Percentiles rank a stretch among this genome's conserved stretches.
These are phyloP conservation scores for Rhizophagus clarus DNA, from an alignment of 192 early-diverging fungal species.

Conservation along the genomic window DNA sequence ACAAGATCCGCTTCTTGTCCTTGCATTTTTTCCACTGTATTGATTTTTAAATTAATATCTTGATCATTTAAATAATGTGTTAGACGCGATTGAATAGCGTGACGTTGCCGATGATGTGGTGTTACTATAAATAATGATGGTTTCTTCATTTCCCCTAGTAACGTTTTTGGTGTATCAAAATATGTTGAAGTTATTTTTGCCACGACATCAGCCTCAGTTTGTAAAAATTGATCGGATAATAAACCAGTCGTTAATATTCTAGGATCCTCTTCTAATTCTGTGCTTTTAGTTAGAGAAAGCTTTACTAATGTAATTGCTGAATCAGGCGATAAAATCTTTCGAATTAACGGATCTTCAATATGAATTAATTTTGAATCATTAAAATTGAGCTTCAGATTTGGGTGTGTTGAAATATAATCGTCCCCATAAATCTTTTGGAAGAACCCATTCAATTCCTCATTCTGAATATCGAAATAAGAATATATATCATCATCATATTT, in stretches of 20 bases:
- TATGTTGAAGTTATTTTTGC: slow-evolving; percentile 42
- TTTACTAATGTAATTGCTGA: slow-evolving; percentile 43
- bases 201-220: slow-evolving; percentile 43
- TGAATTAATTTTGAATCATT: slow-evolving; percentile 5
- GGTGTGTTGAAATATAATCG: slow-evolving; percentile 36
- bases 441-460: slow-evolving; percentile 49
- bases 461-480: slow-evolving; percentile 35
- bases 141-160: slow-evolving; percentile 24
- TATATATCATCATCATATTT: too few relatives aligned
- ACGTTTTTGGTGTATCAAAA: slow-evolving; percentile 26
- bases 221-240: slow-evolving; percentile 22
- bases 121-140: slow-evolving; percentile 43
- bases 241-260: not conserved
- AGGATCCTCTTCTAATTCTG: not conserved
- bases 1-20: slow-evolving; percentile 63
- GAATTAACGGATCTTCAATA: slow-evolving; percentile 33
- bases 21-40: slow-evolving; percentile 59
- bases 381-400: slow-evolving; percentile 12
- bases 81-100: slow-evolving; percentile 34
- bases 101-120: slow-evolving; percentile 52
- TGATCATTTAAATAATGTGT: slow-evolving; percentile 22
- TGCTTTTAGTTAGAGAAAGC: slow-evolving; percentile 32
- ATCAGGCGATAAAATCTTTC: slow-evolving; percentile 38
- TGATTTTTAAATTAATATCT: slow-evolving; percentile 38
- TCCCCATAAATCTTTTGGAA: slow-evolving; percentile 53